Conservation (phyloP, 2,329 filamentous ascomycete species). For the Neoarthrinium moseri region DNA sequence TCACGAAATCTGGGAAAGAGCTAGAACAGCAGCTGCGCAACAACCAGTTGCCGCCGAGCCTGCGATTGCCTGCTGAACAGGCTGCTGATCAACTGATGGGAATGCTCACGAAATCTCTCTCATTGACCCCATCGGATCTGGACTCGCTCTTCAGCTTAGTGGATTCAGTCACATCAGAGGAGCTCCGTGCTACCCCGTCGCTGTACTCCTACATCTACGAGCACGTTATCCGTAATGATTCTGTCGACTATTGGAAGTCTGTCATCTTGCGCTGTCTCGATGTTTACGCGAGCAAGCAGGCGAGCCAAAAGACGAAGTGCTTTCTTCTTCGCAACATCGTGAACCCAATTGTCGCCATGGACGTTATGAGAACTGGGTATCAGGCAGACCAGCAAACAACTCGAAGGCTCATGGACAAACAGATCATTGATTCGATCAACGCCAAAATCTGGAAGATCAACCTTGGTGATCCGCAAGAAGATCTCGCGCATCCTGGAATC, state of each 20-base stretch:
- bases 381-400: slow-evolving; percentile 52
- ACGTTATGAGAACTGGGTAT: slow-evolving; percentile 83
- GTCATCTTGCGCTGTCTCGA: slow-evolving; percentile 85
- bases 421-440: slow-evolving; percentile 86
- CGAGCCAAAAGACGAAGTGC: slow-evolving; percentile 86
- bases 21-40: slow-evolving; percentile 72
- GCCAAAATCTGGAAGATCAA: slow-evolving; percentile 93
- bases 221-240: slow-evolving; percentile 79
- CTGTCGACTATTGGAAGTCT: slow-evolving; percentile 80
- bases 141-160: slow-evolving; percentile 84
- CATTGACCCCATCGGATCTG: slow-evolving; percentile 70
- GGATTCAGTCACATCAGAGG: slow-evolving; percentile 78
- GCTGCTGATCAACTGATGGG: slow-evolving; percentile 84
- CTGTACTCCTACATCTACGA: slow-evolving; percentile 83
- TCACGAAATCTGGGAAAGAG: slow-evolving; percentile 70
- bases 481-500: slow-evolving; percentile 79
- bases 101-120: slow-evolving; percentile 79
- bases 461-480: slow-evolving; percentile 77
- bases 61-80: slow-evolving; percentile 85
- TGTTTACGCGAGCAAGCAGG: slow-evolving; percentile 74
- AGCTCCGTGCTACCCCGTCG: slow-evolving; percentile 73
- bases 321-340: slow-evolving; percentile 90
- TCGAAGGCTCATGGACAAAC: slow-evolving; percentile 78
- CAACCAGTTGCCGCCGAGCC: slow-evolving; percentile 66
- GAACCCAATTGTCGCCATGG: slow-evolving; percentile 95